These are phyloP conservation scores for Myriosclerotinia scirpicola DNA, from an alignment of 2,329 filamentous ascomycete genomes.

Conservation along the genomic window DNA sequence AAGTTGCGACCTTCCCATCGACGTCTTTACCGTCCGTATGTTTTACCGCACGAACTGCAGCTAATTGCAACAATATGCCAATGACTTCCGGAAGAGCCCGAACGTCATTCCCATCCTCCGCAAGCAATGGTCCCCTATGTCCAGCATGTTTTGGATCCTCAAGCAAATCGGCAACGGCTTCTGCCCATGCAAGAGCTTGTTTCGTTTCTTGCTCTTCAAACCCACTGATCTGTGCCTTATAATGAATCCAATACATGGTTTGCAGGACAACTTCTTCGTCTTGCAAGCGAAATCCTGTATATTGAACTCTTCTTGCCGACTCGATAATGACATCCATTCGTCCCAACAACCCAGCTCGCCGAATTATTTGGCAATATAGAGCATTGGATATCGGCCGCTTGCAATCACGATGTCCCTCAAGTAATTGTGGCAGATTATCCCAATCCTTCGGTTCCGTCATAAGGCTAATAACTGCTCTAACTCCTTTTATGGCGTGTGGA, in stretches of 20 bases:
- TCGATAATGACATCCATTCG: conserved; percentile 38
- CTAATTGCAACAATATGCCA: conserved; percentile 47
- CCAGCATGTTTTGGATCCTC: conserved; percentile 36
- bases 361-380: conserved; percentile 26
- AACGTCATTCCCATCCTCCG: conserved; percentile 38
- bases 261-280: conserved; percentile 25
- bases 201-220: conserved; percentile 32
- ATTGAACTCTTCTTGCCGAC: conserved; percentile 33
- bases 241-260: conserved; percentile 32
- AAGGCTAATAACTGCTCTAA: conserved; percentile 30
- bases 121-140: conserved; percentile 1
- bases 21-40: conserved; percentile 43
- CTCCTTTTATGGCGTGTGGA: conserved; percentile 25
- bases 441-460: conserved; percentile 41
- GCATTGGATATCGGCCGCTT: not conserved
- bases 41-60: conserved; percentile 45
- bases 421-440: conserved; percentile 38
- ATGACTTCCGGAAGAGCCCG: conserved; percentile 45
- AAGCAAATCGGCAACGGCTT: conserved; percentile 37
- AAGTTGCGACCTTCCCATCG: conserved; percentile 44
- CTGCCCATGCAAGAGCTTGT: conserved; percentile 38
- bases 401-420: conserved; percentile 37
- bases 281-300: conserved; percentile 37
- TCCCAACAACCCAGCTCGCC: conserved; percentile 27
- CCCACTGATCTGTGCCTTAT: conserved; percentile 31